Base-by-base conservation (phyloP, 1,284 basidiomycete genomes). In the Naganishia cerealis region DNA sequence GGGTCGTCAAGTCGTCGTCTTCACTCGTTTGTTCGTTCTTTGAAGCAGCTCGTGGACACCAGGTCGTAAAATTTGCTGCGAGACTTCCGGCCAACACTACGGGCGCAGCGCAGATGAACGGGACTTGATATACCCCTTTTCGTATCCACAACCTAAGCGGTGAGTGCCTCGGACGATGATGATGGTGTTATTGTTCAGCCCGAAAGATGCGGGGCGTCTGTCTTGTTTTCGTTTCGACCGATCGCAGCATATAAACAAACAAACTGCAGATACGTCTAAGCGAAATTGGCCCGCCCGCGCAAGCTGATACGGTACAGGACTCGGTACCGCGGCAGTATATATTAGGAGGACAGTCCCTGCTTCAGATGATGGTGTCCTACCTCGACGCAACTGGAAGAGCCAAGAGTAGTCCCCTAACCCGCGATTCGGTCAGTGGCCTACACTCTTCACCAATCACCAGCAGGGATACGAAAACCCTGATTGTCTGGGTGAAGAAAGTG, bases 1-100 rank as follows among this genome's bases (percentile, higher is more conserved):
- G 21, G 46, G 13, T 63, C 61, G 61, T 63, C 50, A 50, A 38
- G 50, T 63, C 61, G 61, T 63, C 46, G 15, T 42, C 40, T 12
- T 8, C 16, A 52, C 21, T 39, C 50, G 61, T 63, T 61, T 39
- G 59, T 62, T 46, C 16, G 36, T 40, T 62, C 50, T 50, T 54
- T 13, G 50, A 50, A 40, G 42, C 38, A 21, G 50, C 21, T 38
- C 36, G 29, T 24, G 8, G 21, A 24, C 46, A 24, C 21, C 46
- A 50, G 26, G 61, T 53, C 61, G 61, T 63, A 12, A 63, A 53
- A 39, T 52, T 50, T 21, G 9, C 50, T 8, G 21, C 33, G 29
- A 5, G 24, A 56, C 29, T 39, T 40, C 43, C 38, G 26, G 48
- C 48, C 48, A 43, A 26, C 18, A 29, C 59, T 52, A 52, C 50